phyloP scores from a whole-genome alignment of 352 stramenopile species.

The Blastocystis sp. region DNA sequence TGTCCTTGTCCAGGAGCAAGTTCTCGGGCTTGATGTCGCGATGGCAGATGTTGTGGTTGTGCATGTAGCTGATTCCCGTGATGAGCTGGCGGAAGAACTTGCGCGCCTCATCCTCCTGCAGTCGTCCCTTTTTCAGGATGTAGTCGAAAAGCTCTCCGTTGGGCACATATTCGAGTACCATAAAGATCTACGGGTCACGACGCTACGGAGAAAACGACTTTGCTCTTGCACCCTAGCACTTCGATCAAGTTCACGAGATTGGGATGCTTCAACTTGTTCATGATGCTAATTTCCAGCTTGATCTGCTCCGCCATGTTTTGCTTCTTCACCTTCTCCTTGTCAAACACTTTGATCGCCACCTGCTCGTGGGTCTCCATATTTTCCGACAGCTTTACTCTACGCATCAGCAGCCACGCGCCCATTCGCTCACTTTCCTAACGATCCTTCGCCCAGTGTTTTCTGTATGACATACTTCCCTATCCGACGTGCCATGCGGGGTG shows the following conservation, averaged over 20 bases:
- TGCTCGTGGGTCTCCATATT: conserved; percentile 89
- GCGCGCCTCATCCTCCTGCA: conserved; percentile 89
- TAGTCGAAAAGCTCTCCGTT: conserved; percentile 91
- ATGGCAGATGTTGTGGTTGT: conserved; percentile 92
- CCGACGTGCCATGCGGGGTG: conserved; percentile 29
- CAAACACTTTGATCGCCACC: conserved; percentile 93
- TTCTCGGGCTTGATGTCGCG: conserved; percentile 90
- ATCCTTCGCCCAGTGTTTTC: conserved; percentile 89
- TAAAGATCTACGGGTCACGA: conserved; percentile 86
- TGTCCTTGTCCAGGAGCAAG: conserved; percentile 88
- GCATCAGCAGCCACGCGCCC: background rate
- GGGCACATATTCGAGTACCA: conserved; percentile 77
- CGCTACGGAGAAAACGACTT: background rate
- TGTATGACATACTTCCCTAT: conserved; percentile 92
- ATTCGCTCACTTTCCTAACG: conserved; percentile 84
- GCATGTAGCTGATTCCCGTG: conserved; percentile 91
- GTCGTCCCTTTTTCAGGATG: conserved; percentile 87
- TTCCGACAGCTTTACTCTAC: conserved; percentile 86
- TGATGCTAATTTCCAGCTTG: conserved; percentile 97
- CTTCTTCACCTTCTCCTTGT: conserved; percentile 96
- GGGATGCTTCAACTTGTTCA: conserved; percentile 87
- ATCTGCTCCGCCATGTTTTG: conserved; percentile 95
- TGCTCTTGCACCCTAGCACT: conserved; percentile 72
- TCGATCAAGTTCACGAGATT: conserved; percentile 82
- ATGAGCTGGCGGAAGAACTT: conserved; percentile 98